Evolutionary conservation across 164 flowering plant species (phyloP).

Genomic region (Piper betle): DNA sequence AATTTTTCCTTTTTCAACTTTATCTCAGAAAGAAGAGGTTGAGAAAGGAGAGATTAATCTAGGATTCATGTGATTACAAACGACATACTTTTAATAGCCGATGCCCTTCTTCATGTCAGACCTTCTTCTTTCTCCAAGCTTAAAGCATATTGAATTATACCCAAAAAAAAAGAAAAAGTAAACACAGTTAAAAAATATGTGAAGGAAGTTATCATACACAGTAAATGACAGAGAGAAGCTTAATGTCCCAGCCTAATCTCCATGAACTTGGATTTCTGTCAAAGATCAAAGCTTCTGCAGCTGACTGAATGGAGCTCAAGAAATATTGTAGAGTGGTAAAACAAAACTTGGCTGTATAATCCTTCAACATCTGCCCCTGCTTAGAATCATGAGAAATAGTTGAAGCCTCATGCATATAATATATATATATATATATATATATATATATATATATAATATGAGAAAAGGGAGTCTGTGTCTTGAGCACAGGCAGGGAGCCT

Average conservation of each 20-base stretch:
- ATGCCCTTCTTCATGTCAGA: neutral
- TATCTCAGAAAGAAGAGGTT: neutral
- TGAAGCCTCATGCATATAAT: neutral
- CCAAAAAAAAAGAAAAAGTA: neutral
- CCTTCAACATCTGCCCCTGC: conserved; percentile 11
- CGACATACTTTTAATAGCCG: no score
- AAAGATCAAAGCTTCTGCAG: conserved; percentile 12
- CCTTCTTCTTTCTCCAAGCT: neutral
- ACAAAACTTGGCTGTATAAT: conserved; percentile 16
- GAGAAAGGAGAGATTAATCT: neutral
- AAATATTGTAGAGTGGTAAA: conserved; percentile 18
- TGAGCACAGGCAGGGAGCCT: no score
- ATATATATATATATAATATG: neutral
- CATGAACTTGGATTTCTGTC: conserved; percentile 18
- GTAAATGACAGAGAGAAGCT: conserved; percentile 14
- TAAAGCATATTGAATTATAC: neutral
- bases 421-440: neutral
- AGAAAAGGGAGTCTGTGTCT: neutral
- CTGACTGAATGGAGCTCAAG: conserved; percentile 15
- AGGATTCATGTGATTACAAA: no score
- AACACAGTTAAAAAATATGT: neutral
- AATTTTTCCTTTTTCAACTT: no score
- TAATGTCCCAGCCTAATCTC: conserved; percentile 23
- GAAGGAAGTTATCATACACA: conserved; percentile 11
- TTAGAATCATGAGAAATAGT: no score